Percentiles rank a stretch among this genome's conserved stretches.
These are phyloP conservation scores for Corrigiola litoralis DNA, from an alignment of 179 eudicot genomes.

Conservation along the genomic window DNA sequence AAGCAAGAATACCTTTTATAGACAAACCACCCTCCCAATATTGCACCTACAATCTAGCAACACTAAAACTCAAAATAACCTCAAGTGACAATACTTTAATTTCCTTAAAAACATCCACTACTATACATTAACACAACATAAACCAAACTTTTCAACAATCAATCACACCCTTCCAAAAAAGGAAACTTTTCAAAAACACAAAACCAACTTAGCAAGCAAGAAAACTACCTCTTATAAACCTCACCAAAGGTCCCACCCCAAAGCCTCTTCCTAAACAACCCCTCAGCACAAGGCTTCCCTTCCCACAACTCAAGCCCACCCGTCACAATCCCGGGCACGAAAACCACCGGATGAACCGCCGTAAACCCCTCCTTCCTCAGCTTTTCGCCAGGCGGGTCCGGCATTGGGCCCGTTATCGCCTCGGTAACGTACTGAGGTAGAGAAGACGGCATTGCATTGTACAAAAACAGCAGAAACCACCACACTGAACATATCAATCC, in stretches of 20 bases:
- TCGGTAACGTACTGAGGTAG: constrained; percentile 88
- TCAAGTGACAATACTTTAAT: too few species aligned
- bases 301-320: constrained; percentile 94
- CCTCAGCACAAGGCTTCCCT: constrained; percentile 81
- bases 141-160: too few species aligned
- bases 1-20: too few species aligned
- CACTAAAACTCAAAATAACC: too few species aligned
- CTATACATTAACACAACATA: too few species aligned
- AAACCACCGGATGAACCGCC: constrained; percentile 81
- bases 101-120: too few species aligned
- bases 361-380: constrained; percentile 58
- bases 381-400: constrained; percentile 85
- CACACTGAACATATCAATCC: constrained; percentile 68
- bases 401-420: constrained; percentile 74
- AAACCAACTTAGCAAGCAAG: too few species aligned
- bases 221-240: constrained; percentile 70
- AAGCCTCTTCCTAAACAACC: constrained; percentile 79
- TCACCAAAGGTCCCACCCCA: constrained; percentile 99
- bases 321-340: constrained; percentile 92
- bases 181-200: too few species aligned
- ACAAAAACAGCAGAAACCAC: constrained; percentile 70
- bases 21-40: too few species aligned
- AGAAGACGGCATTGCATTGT: constrained; percentile 83
- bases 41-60: too few species aligned
- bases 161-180: too few species aligned